These are phyloP conservation scores for Nymphaea thermarum DNA, from an alignment of 164 flowering plant genomes.

Conservation along the genomic window DNA sequence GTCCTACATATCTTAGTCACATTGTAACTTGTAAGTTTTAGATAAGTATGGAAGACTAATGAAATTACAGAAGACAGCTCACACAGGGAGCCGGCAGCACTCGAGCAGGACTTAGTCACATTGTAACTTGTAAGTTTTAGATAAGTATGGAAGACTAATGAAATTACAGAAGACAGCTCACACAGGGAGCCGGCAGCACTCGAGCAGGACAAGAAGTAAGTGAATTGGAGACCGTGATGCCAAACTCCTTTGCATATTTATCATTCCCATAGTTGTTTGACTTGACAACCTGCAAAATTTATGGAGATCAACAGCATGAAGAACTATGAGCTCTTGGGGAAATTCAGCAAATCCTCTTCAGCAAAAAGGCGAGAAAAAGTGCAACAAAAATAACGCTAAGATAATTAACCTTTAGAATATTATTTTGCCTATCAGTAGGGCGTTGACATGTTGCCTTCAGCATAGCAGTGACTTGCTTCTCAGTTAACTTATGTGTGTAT, in stretches of 20 bases:
- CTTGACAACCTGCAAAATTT: background rate
- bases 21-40: too few relatives aligned
- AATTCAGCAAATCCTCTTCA: background rate
- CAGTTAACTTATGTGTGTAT: conserved; percentile 49
- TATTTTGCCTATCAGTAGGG: conserved; percentile 19
- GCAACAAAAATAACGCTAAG: background rate
- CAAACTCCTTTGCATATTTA: background rate
- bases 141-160: too few relatives aligned
- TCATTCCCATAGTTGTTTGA: background rate
- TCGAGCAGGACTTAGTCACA: too few relatives aligned
- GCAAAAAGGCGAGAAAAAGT: background rate
- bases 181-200: background rate
- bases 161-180: background rate
- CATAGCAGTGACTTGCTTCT: conserved; percentile 46
- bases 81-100: background rate
- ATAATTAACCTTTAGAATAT: background rate
- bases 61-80: background rate
- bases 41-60: too few relatives aligned
- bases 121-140: too few relatives aligned
- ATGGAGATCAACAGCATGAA: background rate
- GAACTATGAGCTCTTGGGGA: too few relatives aligned
- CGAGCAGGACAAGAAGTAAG: background rate
- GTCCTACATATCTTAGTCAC: too few relatives aligned
- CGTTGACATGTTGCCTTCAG: conserved; percentile 63
- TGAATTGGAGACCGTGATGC: background rate